A percentile compares a stretch with the other conserved stretches of the same genome.
Evolutionary conservation across 352 stramenopile genomes (phyloP).

Genomic region (Globisporangium sylvaticum): DNA sequence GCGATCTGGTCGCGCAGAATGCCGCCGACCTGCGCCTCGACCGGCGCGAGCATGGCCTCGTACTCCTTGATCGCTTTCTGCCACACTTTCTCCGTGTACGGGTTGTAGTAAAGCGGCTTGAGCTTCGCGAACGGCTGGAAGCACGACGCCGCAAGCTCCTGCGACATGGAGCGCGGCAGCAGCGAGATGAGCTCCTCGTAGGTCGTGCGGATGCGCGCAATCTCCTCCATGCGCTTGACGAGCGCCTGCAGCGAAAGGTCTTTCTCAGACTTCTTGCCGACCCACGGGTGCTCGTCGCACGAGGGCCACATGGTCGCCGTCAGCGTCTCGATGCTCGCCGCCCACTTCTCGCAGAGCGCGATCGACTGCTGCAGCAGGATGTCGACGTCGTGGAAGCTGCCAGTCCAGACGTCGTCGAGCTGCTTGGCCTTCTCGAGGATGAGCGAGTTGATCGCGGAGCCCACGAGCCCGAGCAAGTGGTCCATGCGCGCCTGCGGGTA

Average conservation of each 20-base stretch:
- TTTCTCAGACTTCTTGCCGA: constrained; percentile 30
- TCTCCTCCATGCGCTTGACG: constrained; percentile 65
- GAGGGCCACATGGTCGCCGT: constrained; percentile 77
- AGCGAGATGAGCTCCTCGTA: constrained; percentile 86
- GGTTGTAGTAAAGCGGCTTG: constrained; percentile 85
- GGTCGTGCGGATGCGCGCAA: constrained; percentile 79
- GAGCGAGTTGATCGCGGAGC: constrained; percentile 66
- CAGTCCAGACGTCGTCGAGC: constrained; percentile 61
- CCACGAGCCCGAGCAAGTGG: constrained; percentile 84
- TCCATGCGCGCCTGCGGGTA: constrained; percentile 89
- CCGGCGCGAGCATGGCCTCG: constrained; percentile 70
- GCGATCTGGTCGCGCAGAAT: constrained; percentile 80
- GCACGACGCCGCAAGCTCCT: constrained; percentile 39
- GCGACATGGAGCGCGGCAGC: constrained; percentile 37
- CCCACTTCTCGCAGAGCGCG: constrained; percentile 85
- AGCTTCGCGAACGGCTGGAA: constrained; percentile 70
- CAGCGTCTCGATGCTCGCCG: constrained; percentile 58
- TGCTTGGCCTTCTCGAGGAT: constrained; percentile 45
- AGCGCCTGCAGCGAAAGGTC: constrained; percentile 48
- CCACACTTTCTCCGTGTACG: constrained; percentile 88
- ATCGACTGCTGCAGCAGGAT: constrained; percentile 54
- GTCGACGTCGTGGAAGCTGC: constrained; percentile 52
- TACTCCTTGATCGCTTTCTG: constrained; percentile 64
- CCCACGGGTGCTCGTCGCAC: constrained; percentile 82
- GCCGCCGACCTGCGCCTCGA: constrained; percentile 79